These are phyloP conservation scores for Trametes elegans DNA, from an alignment of 768 basidiomycete species.

Conservation along the genomic window DNA sequence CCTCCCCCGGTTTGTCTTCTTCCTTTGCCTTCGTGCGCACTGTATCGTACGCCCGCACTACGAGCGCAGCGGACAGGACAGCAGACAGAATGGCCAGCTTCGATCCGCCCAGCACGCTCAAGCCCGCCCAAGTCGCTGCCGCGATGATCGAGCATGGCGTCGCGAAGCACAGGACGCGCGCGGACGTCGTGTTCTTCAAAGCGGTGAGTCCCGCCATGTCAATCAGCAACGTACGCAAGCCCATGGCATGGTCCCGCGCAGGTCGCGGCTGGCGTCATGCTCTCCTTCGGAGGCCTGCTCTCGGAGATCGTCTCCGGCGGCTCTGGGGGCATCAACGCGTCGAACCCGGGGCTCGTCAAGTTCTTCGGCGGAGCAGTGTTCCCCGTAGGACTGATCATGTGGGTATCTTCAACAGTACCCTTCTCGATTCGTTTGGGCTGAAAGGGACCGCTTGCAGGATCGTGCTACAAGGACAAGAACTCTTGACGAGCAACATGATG, in stretches of 20 bases:
- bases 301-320: conserved; percentile 62
- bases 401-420: conserved; percentile 13
- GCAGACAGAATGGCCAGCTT: conserved; percentile 20
- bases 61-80: background rate
- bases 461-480: conserved; percentile 64
- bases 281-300: conserved; percentile 72
- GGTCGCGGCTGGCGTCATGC: conserved; percentile 68
- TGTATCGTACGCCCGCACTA: background rate
- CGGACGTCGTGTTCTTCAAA: conserved; percentile 62
- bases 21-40: background rate
- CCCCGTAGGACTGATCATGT: conserved; percentile 79
- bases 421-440: background rate
- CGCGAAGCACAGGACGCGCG: conserved; percentile 61
- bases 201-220: conserved; percentile 64
- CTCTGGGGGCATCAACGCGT: conserved; percentile 43
- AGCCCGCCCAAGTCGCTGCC: conserved; percentile 56
- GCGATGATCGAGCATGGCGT: conserved; percentile 56
- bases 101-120: conserved; percentile 46
- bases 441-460: conserved; percentile 47
- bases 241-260: no score
- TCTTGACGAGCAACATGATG: conserved; percentile 78
- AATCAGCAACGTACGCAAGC: no score
- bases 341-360: conserved; percentile 68
- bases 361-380: conserved; percentile 67
- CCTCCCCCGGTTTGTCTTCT: background rate